Conservation (phyloP, 345 rosid species). For the Salix suchowensis region DNA sequence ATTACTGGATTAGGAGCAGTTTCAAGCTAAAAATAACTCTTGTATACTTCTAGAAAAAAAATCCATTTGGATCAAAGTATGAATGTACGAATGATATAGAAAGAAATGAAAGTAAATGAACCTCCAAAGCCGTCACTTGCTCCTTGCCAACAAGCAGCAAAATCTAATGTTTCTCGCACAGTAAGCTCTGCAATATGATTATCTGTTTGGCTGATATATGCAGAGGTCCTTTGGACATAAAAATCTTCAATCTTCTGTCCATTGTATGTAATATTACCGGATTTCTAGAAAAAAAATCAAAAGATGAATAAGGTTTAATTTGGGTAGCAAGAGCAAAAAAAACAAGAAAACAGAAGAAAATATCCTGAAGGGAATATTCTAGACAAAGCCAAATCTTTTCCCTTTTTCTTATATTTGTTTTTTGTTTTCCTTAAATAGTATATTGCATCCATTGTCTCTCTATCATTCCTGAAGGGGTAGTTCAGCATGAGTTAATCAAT, state of each 20-base stretch:
- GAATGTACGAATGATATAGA: not conserved
- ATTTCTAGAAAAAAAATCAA: constrained; percentile 37
- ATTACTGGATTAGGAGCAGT: not conserved
- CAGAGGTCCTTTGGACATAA: constrained; percentile 73
- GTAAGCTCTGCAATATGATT: constrained; percentile 83
- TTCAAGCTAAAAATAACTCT: not conserved
- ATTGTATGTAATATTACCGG: constrained; percentile 72
- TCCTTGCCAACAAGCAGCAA: constrained; percentile 90
- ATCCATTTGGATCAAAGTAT: not conserved
- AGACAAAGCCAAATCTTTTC: not conserved
- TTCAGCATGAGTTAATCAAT: not conserved
- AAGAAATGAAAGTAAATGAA: constrained; percentile 13
- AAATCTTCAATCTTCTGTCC: constrained; percentile 64
- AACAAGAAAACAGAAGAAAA: not conserved
- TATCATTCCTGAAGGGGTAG: not conserved
- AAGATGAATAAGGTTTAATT: not conserved
- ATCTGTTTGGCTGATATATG: constrained; percentile 90
- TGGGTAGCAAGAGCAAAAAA: not conserved
- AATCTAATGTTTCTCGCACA: constrained; percentile 93
- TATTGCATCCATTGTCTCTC: not conserved
- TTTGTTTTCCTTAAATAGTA: not conserved
- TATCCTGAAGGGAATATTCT: not conserved
- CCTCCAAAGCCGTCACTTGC: constrained; percentile 83
- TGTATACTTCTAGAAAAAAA: not conserved
- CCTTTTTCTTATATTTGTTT: not conserved